A percentile compares a stretch with the other conserved stretches of the same genome.
Conservation (phyloP, 768 basidiomycete species). For the Cyclocybe cylindracea region DNA sequence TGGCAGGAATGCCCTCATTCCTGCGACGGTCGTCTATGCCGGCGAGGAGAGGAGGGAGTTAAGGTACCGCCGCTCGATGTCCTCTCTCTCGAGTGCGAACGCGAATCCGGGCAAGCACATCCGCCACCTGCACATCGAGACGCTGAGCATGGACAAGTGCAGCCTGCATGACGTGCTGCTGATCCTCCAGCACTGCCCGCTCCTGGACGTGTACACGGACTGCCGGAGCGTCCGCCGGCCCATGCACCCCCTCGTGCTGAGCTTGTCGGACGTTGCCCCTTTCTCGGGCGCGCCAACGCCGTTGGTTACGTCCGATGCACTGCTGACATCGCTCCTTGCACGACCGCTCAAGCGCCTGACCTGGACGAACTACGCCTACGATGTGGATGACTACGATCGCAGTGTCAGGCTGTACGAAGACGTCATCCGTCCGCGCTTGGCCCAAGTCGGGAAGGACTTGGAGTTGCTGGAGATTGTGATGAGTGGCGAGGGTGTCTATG, state of each 20-base stretch:
- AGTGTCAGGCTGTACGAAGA: conserved; percentile 57
- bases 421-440: conserved; percentile 56
- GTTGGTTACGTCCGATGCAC: conserved; percentile 35
- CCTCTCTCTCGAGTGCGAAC: too few species aligned
- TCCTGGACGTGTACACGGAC: conserved; percentile 63
- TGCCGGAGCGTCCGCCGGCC: conserved; percentile 62
- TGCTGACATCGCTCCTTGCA: conserved; percentile 53
- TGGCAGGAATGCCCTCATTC: too few species aligned
- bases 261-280: conserved; percentile 16
- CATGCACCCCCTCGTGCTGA: conserved; percentile 18
- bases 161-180: conserved; percentile 69
- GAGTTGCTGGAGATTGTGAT: conserved; percentile 67
- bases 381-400: conserved; percentile 21
- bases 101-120: conserved; percentile 46
- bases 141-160: conserved; percentile 62
- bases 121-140: conserved; percentile 74
- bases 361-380: conserved; percentile 70
- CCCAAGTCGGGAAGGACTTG: conserved; percentile 50
- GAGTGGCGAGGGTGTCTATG: conserved; percentile 9
- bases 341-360: conserved; percentile 60
- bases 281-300: conserved; percentile 11
- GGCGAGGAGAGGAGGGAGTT: too few species aligned
- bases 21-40: too few species aligned
- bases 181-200: conserved; percentile 66
- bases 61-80: too few species aligned